Evolutionary conservation across 176 grass and related monocot genomes (phyloP), one percentile per base, ranked within the genome.

Genomic region (Avena eriantha): DNA sequence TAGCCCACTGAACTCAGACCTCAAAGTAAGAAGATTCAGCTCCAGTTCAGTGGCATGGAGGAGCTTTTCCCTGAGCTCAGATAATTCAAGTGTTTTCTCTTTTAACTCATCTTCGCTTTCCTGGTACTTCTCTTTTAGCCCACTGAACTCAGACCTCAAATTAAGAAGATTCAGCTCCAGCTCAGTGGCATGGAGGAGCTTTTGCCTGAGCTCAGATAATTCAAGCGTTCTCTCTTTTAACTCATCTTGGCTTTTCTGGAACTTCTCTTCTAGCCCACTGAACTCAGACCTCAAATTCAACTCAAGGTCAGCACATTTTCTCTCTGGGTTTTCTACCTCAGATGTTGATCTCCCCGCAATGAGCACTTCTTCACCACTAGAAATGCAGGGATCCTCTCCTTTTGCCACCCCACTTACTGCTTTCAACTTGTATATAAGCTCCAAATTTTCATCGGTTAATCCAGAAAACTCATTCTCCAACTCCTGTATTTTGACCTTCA

Each of bases 391-490:
- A 86, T 84, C 68, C n/a, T 91, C 67, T 86, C 56, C 87, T 80
- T 83, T 86, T 43, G 46, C 85, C 13, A 80, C 43, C 73, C 80
- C 82, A 61, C 77, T 91, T 58, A 86, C 69, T 80, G 92, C 88
- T 88, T 96, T 98, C 82, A 96, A 82, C 71, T 96, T 93, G 58
- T 87, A 94, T 82, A 93, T 87, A 77, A 99, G 85, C 55, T 88
- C 85, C 48, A 99, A 35, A 87, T 96, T 96, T 89, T 99, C 94
- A 45, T 96, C 94, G 31, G 94, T 91, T 91, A 99, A 89, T 89
- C 96, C 90, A 19, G 88, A 84, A 88, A 73, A 96, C 53, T 99
- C 90, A 49, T 83, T 94, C 89, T 99, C 92, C 57, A 99, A 87
- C 80, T 99, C 97, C 57, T 94, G 84, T 56, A 99, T 83, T 90